Conservation (phyloP, 495 filamentous ascomycete species). For the Xylaria venustula region DNA sequence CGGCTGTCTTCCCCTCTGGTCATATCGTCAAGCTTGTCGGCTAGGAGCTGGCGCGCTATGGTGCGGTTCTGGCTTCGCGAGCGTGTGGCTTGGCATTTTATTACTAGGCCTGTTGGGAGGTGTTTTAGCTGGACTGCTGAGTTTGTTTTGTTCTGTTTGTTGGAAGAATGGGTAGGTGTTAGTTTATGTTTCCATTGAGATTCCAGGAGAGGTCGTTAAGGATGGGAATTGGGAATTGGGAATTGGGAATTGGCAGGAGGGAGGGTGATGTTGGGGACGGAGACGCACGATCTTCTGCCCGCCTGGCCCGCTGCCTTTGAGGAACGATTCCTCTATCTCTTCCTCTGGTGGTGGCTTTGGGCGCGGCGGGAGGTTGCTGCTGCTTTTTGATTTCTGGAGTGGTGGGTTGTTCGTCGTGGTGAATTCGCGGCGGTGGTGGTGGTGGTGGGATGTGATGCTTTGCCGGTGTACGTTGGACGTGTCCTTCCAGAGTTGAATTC, state of each 20-base stretch:
- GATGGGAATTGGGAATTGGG: no score
- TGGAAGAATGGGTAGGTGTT: neutral
- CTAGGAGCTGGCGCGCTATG: slow-evolving; percentile 75
- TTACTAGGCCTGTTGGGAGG: slow-evolving; percentile 79
- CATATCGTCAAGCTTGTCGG: slow-evolving; percentile 70
- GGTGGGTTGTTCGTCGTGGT: slow-evolving; percentile 14
- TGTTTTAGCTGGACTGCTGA: slow-evolving; percentile 94
- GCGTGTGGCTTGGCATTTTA: slow-evolving; percentile 90
- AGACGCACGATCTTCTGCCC: slow-evolving; percentile 83
- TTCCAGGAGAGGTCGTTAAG: no score
- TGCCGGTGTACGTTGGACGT: neutral
- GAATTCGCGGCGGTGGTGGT: neutral
- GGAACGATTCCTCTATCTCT: slow-evolving; percentile 79
- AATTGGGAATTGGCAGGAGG: no score
- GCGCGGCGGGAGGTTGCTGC: slow-evolving; percentile 62
- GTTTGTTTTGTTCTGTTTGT: slow-evolving; percentile 88
- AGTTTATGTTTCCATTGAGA: no score
- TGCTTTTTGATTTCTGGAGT: slow-evolving; percentile 19
- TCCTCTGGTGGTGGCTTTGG: slow-evolving; percentile 67
- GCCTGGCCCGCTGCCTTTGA: slow-evolving; percentile 90
- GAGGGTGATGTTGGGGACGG: neutral
- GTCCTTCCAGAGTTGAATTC: no score
- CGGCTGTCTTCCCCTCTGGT: slow-evolving; percentile 49
- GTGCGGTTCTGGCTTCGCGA: slow-evolving; percentile 86
- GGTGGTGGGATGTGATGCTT: no score